A percentile compares a stretch with the other conserved stretches of the same genome.
Conservation (phyloP, 2,329 filamentous ascomycete species). For the Lizonia empirigonia region DNA sequence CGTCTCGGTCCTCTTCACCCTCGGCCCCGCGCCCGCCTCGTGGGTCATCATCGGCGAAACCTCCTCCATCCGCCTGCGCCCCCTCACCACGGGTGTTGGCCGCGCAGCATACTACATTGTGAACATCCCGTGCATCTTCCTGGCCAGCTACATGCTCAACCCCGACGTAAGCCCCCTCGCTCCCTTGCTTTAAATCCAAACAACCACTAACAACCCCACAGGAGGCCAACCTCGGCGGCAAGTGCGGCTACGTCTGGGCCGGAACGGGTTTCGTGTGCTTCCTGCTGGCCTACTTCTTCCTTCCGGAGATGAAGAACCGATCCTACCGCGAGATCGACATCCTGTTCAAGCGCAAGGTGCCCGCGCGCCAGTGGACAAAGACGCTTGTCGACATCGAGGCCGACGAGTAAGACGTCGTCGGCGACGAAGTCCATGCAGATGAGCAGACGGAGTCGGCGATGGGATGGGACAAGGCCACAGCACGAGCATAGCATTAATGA, state of each 20-base stretch:
- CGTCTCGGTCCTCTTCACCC: slow-evolving; percentile 67
- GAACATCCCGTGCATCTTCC: slow-evolving; percentile 71
- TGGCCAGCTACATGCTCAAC: slow-evolving; percentile 67
- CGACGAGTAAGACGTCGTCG: slow-evolving; percentile 70
- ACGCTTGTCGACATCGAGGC: slow-evolving; percentile 63
- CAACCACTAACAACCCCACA: slow-evolving; percentile 66
- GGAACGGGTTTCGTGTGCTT: slow-evolving; percentile 61
- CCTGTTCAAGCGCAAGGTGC: slow-evolving; percentile 53
- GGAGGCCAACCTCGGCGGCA: slow-evolving; percentile 54
- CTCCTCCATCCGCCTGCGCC: slow-evolving; percentile 66
- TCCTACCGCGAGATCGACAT: slow-evolving; percentile 58
- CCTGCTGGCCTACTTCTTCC: slow-evolving; percentile 54
- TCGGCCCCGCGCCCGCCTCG: slow-evolving; percentile 67
- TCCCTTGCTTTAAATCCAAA: slow-evolving; percentile 55
- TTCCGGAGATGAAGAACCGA: slow-evolving; percentile 63
- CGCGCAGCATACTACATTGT: slow-evolving; percentile 68
- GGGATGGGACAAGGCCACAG: too few relatives aligned
- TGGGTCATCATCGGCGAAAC: slow-evolving; percentile 73
- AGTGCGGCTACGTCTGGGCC: slow-evolving; percentile 44
- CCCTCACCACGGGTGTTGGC: slow-evolving; percentile 69
- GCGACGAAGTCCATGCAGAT: too few relatives aligned
- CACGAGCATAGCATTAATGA: too few relatives aligned
- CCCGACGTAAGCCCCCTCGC: slow-evolving; percentile 37
- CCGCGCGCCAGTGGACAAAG: slow-evolving; percentile 62
- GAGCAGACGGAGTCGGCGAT: too few relatives aligned